Percentiles rank a stretch among this genome's conserved stretches.
These are phyloP conservation scores for Helianthus tuberosus DNA, from an alignment of 129 eudicot species.

Conservation along the genomic window DNA sequence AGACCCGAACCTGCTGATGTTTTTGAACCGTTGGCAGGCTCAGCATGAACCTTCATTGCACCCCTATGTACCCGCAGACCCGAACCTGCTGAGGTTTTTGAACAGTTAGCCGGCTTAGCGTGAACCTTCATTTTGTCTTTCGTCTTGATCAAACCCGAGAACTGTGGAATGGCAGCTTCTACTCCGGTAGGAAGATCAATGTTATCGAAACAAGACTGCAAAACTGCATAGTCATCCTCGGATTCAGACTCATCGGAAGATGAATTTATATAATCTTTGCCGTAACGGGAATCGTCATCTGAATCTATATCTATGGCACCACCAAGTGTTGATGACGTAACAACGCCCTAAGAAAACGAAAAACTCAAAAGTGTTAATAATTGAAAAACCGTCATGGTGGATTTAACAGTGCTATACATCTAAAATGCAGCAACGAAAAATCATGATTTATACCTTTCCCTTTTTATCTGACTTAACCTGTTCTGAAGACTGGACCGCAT, in stretches of 20 bases:
- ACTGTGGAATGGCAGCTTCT: conserved; percentile 61
- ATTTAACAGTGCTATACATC: neutral
- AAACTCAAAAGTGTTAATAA: neutral
- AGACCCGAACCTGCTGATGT: conserved; percentile 12
- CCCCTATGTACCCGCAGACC: conserved; percentile 1
- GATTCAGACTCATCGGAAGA: conserved; percentile 39
- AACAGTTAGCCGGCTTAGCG: neutral
- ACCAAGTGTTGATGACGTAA: conserved; percentile 27
- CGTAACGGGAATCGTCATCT: conserved; percentile 26
- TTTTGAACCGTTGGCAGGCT: conserved; percentile 18
- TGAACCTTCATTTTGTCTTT: neutral
- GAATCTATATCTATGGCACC: conserved; percentile 30
- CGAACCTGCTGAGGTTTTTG: conserved; percentile 19
- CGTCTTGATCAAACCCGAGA: conserved; percentile 31
- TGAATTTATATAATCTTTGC: conserved; percentile 43
- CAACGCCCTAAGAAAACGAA: conserved; percentile 38
- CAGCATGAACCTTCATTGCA: neutral
- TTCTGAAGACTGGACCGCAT: neutral
- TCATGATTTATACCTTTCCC: conserved; percentile 8
- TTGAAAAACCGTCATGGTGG: neutral
- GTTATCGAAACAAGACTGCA: conserved; percentile 73
- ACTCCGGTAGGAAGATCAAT: conserved; percentile 66
- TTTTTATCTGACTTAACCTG: conserved; percentile 6
- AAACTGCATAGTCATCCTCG: conserved; percentile 51
- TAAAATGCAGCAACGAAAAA: neutral